These are phyloP conservation scores for Boletus reticuloceps DNA, from an alignment of 768 basidiomycete species.

Conservation along the genomic window DNA sequence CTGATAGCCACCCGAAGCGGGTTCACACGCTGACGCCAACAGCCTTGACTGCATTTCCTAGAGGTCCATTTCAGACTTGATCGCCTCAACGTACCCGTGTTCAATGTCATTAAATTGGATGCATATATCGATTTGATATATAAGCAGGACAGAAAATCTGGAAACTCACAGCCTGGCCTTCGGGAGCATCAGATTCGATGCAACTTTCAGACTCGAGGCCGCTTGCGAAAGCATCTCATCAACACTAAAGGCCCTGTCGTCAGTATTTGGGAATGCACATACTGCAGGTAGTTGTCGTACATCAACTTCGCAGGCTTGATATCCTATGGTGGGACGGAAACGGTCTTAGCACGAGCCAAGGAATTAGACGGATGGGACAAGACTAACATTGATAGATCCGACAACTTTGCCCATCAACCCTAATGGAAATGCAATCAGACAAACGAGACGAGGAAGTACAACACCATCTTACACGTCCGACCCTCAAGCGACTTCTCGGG, in stretches of 20 bases:
- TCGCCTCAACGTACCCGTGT: too few relatives aligned
- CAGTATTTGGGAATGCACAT: slow-evolving; percentile 4
- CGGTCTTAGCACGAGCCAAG: not conserved
- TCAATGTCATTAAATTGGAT: not conserved
- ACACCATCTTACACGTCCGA: slow-evolving; percentile 48
- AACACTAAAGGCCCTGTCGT: slow-evolving; percentile 45
- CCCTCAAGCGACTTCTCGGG: slow-evolving; percentile 66
- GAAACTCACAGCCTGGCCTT: slow-evolving; percentile 47
- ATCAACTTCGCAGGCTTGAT: slow-evolving; percentile 85
- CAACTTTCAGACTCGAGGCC: slow-evolving; percentile 49
- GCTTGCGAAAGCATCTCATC: slow-evolving; percentile 80
- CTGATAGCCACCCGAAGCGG: too few relatives aligned
- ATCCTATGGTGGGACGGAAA: slow-evolving; percentile 45
- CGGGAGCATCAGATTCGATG: slow-evolving; percentile 39
- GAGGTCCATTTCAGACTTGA: too few relatives aligned
- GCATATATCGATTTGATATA: not conserved
- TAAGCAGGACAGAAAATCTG: not conserved
- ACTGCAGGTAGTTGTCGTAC: slow-evolving; percentile 38
- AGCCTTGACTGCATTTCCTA: too few relatives aligned
- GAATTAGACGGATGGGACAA: not conserved
- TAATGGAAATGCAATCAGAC: slow-evolving; percentile 23
- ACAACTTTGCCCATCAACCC: slow-evolving; percentile 82
- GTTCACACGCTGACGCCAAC: too few relatives aligned
- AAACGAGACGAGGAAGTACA: not conserved
- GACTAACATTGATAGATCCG: slow-evolving; percentile 58